Conservation (phyloP, 2,329 filamentous ascomycete species). For the Calonectria pauciramosa region DNA sequence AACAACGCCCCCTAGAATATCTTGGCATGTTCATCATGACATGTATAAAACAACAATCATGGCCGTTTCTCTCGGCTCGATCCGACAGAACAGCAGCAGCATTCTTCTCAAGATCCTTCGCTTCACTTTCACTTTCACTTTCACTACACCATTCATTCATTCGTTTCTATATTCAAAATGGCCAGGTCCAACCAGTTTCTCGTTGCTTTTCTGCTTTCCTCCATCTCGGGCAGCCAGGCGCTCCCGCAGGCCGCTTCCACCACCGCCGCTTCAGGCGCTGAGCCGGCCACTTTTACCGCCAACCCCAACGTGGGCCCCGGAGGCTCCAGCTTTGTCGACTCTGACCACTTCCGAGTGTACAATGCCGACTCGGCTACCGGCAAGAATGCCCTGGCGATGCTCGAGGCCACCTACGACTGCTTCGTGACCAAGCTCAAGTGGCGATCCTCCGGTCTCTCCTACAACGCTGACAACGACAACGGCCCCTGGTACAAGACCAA, state of each 20-base stretch:
- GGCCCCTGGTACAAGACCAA: slow-evolving; percentile 63
- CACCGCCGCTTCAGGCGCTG: slow-evolving; percentile 18
- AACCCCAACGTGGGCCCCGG: slow-evolving; percentile 51
- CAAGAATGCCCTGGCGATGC: slow-evolving; percentile 51
- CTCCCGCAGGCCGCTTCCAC: slow-evolving; percentile 32
- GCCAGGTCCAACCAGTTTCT: slow-evolving; percentile 27
- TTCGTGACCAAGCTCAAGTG: slow-evolving; percentile 54
- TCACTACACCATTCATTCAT: neutral
- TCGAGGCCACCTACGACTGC: slow-evolving; percentile 62
- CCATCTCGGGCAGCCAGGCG: slow-evolving; percentile 28
- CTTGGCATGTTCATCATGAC: slow-evolving; percentile 6
- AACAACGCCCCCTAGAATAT: neutral
- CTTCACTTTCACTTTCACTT: no score
- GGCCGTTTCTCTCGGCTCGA: neutral
- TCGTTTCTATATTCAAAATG: slow-evolving; percentile 27
- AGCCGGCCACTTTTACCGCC: slow-evolving; percentile 42
- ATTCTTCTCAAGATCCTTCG: neutral
- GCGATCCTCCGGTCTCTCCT: slow-evolving; percentile 56
- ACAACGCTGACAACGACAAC: slow-evolving; percentile 48
- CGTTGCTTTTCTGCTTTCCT: slow-evolving; percentile 31
- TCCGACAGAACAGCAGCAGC: neutral
- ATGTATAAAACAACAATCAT: slow-evolving; percentile 1
- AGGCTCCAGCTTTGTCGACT: slow-evolving; percentile 49
- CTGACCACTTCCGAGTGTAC: slow-evolving; percentile 58
- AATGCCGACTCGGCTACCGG: slow-evolving; percentile 39